Evolutionary conservation across 768 basidiomycete species (phyloP), one percentile per base, ranked within the genome.

Genomic region (Pulveroboletus sp.): DNA sequence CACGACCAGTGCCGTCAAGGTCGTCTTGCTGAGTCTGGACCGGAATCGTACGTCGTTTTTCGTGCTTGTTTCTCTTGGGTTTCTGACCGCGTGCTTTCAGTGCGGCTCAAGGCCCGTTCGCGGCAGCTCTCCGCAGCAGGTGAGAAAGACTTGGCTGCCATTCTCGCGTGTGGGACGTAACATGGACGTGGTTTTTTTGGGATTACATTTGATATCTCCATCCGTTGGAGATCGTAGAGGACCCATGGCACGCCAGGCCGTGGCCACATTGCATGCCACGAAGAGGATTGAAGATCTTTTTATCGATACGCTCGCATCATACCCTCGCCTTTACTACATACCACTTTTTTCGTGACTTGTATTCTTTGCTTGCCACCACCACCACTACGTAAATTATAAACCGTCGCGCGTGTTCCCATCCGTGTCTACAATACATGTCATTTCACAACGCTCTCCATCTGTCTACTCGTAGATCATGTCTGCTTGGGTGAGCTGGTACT

Each of bases 71-170:
- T 16, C 52, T n/a, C 2, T 38, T 32, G 27, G 37, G 56, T 35
- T 45, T 29, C 41, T 54, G 51, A 56, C 46, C 37, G 50, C 39
- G 35, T 31, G 49, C 14, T 57, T 5, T n/a, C 39, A 92, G 89
- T 98, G 56, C 89, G 94, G 14, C 73, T 97, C 54, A 95, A 94
- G 66, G 90, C 94, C 14, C 83, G 91, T 16, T 84, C 91, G 12
- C 78, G 90, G 58, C 87, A 93, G 53, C 75, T 98, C 29, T 79
- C 86, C 43, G 90, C 89, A 30, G 89, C 88, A 9, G 83, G 82
- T 64, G 91, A 96, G 70, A 86, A 81, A 61, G 94, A 94, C 55
- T 75, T 97, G 55, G 89, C 85, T 4, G 65, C 74, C 39, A 77
- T 95, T 49, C 73, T 95, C 29, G 71, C 73, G 0, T 64, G 63